Conservation (phyloP, 306 rosid genomes). For the Alnus glutinosa region DNA sequence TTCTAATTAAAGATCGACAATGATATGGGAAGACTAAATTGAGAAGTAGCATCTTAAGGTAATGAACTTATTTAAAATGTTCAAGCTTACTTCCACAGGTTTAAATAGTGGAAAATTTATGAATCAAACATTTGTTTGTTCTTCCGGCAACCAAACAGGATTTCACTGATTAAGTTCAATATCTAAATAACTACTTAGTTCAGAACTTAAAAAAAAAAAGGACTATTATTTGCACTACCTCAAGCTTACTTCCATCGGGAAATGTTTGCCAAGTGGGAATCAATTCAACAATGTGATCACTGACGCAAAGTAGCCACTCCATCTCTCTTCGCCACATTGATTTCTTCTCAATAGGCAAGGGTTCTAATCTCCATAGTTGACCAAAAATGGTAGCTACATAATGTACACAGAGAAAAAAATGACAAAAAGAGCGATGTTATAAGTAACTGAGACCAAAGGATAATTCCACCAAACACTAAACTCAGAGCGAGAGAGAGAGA, state of each 20-base stretch:
- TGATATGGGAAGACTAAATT: neutral
- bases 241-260: slow-evolving; percentile 54
- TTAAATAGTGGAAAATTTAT: neutral
- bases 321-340: slow-evolving; percentile 64
- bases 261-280: slow-evolving; percentile 57
- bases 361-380: slow-evolving; percentile 63
- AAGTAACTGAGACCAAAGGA: neutral
- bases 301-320: slow-evolving; percentile 57
- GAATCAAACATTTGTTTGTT: neutral
- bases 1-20: neutral
- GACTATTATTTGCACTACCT: slow-evolving; percentile 33
- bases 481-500: neutral
- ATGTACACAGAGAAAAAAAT: neutral
- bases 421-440: neutral
- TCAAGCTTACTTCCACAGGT: neutral
- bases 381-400: slow-evolving; percentile 52
- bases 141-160: neutral
- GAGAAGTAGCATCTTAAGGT: neutral
- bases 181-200: neutral
- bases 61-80: neutral
- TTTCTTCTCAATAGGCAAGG: slow-evolving; percentile 48
- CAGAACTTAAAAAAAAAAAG: neutral
- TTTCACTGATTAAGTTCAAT: neutral
- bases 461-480: neutral
- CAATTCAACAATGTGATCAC: slow-evolving; percentile 56